A percentile compares a stretch with the other conserved stretches of the same genome.
Conservation (phyloP, 805 yeast species). For the Kockiozyma suomiensis region DNA sequence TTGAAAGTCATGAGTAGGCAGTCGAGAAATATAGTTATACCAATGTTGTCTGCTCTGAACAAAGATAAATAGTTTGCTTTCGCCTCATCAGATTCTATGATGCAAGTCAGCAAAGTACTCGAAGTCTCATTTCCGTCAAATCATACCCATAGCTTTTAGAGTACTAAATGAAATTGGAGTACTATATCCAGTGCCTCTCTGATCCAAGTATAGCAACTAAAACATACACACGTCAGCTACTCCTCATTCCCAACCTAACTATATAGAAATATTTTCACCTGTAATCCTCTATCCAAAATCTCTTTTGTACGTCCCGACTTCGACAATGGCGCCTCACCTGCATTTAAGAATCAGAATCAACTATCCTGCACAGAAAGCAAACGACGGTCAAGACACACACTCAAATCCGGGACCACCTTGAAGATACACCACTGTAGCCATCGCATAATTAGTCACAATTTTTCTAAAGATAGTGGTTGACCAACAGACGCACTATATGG, state of each 20-base stretch:
- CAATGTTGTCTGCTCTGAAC: slow-evolving; percentile 53
- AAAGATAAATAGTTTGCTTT: slow-evolving; percentile 49
- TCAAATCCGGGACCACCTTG: slow-evolving; percentile 36
- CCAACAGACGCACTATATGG: slow-evolving; percentile 25
- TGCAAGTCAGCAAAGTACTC: neutral
- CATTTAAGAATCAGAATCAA: no score
- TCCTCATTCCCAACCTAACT: neutral
- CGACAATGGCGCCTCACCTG: slow-evolving; percentile 44
- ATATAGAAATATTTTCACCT: slow-evolving; percentile 4
- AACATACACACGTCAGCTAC: neutral
- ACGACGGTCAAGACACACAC: slow-evolving; percentile 12
- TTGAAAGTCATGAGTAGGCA: no score
- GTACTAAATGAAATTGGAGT: slow-evolving; percentile 48
- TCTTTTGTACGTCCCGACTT: slow-evolving; percentile 46
- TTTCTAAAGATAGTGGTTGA: neutral
- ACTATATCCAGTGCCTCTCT: slow-evolving; percentile 64
- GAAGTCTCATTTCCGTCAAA: no score
- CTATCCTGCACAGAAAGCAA: neutral
- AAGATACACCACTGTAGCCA: slow-evolving; percentile 27
- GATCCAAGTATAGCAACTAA: slow-evolving; percentile 53
- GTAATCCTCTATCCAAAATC: slow-evolving; percentile 46
- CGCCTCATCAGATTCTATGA: slow-evolving; percentile 31
- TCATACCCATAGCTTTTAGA: slow-evolving; percentile 17
- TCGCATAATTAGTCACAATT: neutral
- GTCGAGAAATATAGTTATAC: neutral